Evolutionary conservation across 75 land plant genomes (phyloP), one percentile per base, ranked within the genome.

Genomic region (Adiantum capillusveneris): DNA sequence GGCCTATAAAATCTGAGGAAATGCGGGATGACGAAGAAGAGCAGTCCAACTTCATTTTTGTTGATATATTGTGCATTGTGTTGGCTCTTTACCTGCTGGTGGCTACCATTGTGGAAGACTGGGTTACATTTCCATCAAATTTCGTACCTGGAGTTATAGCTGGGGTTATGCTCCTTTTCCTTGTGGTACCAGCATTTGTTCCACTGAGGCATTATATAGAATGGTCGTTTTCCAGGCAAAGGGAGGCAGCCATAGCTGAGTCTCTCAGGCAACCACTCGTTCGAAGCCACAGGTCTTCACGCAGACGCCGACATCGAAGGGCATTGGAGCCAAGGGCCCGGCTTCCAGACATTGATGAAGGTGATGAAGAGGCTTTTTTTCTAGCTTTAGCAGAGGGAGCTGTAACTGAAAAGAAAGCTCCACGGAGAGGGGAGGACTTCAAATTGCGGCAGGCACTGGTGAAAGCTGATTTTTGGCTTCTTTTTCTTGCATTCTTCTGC

Each of bases 391-490:
- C 70, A 21, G 73, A 70, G 36, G 73, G 73, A 28, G 73, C 73
- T 29, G 73, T 70, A 25, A 31, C 25, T 25, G 46, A 55, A 41
- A 64, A 65, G 28, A 64, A 49, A 65, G 44, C 61, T 3, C 74
- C 74, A 1, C 36, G 74, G 29, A 36, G 74, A 57, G 74, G 74
- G 9, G 70, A 71, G 44, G 74, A 71, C 52, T 71, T 71, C 70
- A 72, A 57, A 27, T 46, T 72, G 1, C 36, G 57, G 41, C 70
- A 72, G 31, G 68, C 75, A 19, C n/a, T 72, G 25, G 55, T 72
- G 52, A 72, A 72, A 52, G 75, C 71, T 11, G 75, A 72, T 53
- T 72, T 72, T 42, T 72, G 75, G 75, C 70, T 72, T 17, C 46
- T 72, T 3, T 72, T 66, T 29, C 24, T 72, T 14, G 51, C 75